Evolutionary conservation across 148 eudicot genomes (phyloP).

Genomic region (Pouteria glomerata): DNA sequence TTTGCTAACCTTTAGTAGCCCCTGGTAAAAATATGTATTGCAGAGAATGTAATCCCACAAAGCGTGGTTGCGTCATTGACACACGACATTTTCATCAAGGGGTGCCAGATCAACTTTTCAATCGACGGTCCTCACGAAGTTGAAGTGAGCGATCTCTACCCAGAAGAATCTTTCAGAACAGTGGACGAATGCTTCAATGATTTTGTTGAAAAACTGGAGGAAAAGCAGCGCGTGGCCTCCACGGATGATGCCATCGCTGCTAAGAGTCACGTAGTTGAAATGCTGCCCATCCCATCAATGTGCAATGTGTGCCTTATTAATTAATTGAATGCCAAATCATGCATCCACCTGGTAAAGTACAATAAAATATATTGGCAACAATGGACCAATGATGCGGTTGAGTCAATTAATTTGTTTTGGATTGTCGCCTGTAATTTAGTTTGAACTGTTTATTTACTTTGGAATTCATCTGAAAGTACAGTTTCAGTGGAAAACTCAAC

Average conservation of each 20-base stretch:
- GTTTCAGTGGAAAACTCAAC: too few relatives aligned
- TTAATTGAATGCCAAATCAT: too few relatives aligned
- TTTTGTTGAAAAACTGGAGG: constrained; percentile 7
- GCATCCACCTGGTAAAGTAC: too few relatives aligned
- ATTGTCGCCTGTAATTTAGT: too few relatives aligned
- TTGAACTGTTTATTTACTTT: too few relatives aligned
- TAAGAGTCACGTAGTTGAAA: constrained; percentile 9
- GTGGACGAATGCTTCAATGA: constrained; percentile 33
- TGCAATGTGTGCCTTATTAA: background rate
- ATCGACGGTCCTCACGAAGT: constrained; percentile 33
- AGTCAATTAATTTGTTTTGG: too few relatives aligned
- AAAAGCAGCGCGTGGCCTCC: background rate
- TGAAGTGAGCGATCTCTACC: constrained; percentile 31
- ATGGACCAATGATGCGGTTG: too few relatives aligned
- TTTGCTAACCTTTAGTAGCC: too few relatives aligned
- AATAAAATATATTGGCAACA: too few relatives aligned
- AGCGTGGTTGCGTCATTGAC: constrained; percentile 43
- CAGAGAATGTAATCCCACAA: constrained; percentile 28
- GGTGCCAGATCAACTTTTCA: constrained; percentile 34
- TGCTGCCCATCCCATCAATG: constrained; percentile 14
- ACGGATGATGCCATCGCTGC: background rate
- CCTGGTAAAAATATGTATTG: too few relatives aligned
- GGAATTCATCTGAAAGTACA: too few relatives aligned
- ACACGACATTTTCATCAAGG: constrained; percentile 42
- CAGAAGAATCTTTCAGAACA: constrained; percentile 25